Conservation (phyloP, 2,329 filamentous ascomycete species). For the Trichoderma endophyticum region DNA sequence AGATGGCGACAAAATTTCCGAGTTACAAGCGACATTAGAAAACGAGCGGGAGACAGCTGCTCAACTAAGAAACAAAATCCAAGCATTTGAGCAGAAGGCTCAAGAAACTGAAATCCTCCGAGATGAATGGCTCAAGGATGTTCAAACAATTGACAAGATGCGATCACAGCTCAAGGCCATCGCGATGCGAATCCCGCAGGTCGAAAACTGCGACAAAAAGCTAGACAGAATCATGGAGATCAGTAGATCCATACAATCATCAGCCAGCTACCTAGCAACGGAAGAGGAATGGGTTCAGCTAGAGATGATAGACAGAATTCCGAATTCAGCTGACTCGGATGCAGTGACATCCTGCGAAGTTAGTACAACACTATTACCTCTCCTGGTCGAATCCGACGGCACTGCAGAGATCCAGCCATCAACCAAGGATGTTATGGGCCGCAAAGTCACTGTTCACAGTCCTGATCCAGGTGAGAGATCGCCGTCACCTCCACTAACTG, state of each 20-base stretch:
- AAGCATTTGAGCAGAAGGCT: constrained; percentile 24
- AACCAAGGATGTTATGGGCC: constrained; percentile 19
- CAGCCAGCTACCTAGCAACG: constrained; percentile 28
- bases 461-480: constrained; percentile 25
- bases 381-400: background rate
- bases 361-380: background rate
- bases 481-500: constrained; percentile 30
- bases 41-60: background rate
- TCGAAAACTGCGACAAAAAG: constrained; percentile 26
- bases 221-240: constrained; percentile 29
- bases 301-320: constrained; percentile 22
- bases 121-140: constrained; percentile 29
- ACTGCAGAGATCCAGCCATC: background rate
- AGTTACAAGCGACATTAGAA: background rate
- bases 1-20: background rate
- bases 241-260: constrained; percentile 29
- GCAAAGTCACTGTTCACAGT: constrained; percentile 35
- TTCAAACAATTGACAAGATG: constrained; percentile 27
- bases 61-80: constrained; percentile 24
- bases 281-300: constrained; percentile 32
- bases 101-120: constrained; percentile 23
- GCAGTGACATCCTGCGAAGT: background rate
- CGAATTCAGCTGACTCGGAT: background rate
- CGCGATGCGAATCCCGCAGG: constrained; percentile 24
- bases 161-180: constrained; percentile 27